Percentiles rank a stretch among this genome's conserved stretches.
phyloP scores from a whole-genome alignment of 106 monocot genomes.

The Dactylorhiza incarnata region DNA sequence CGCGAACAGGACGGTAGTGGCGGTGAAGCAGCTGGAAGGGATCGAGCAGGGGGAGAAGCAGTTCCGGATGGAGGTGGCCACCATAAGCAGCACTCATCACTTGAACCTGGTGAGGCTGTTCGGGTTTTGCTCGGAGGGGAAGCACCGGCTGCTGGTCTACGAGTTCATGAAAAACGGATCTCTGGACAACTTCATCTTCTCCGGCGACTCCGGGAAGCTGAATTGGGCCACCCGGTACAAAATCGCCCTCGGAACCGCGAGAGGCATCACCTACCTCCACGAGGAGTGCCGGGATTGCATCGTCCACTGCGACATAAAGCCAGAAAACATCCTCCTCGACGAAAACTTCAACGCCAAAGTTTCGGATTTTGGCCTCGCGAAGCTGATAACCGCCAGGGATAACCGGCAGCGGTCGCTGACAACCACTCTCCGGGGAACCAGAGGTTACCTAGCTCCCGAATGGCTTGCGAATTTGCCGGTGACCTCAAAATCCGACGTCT shows the following conservation, averaged over 20 bases:
- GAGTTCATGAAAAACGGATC: conserved; percentile 93
- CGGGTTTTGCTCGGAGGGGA: conserved; percentile 82
- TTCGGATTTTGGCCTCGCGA: conserved; percentile 85
- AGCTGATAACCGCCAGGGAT: conserved; percentile 57
- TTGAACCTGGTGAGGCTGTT: conserved; percentile 75
- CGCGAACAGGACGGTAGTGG: conserved; percentile 45
- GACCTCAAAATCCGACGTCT: conserved; percentile 83
- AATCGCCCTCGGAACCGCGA: conserved; percentile 68
- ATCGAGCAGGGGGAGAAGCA: conserved; percentile 93
- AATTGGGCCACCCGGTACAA: conserved; percentile 47
- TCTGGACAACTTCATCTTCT: conserved; percentile 49
- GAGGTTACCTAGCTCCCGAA: conserved; percentile 85
- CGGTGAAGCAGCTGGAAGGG: conserved; percentile 89
- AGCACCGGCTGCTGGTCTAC: conserved; percentile 76
- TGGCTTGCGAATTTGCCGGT: conserved; percentile 81
- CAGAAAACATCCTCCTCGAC: conserved; percentile 90
- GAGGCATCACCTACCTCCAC: conserved; percentile 80
- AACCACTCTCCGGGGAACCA: conserved; percentile 65
- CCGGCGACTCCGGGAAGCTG: conserved; percentile 18
- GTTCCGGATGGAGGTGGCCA: conserved; percentile 90
- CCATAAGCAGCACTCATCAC: conserved; percentile 91
- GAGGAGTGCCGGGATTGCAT: conserved; percentile 94
- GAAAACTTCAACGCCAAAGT: conserved; percentile 76
- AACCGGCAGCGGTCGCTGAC: conserved; percentile 47
- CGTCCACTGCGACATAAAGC: conserved; percentile 87